Percentiles rank a stretch among this genome's conserved stretches.
These are phyloP conservation scores for Metschnikowia hibisci DNA, from an alignment of 805 yeast genomes.

Conservation along the genomic window DNA sequence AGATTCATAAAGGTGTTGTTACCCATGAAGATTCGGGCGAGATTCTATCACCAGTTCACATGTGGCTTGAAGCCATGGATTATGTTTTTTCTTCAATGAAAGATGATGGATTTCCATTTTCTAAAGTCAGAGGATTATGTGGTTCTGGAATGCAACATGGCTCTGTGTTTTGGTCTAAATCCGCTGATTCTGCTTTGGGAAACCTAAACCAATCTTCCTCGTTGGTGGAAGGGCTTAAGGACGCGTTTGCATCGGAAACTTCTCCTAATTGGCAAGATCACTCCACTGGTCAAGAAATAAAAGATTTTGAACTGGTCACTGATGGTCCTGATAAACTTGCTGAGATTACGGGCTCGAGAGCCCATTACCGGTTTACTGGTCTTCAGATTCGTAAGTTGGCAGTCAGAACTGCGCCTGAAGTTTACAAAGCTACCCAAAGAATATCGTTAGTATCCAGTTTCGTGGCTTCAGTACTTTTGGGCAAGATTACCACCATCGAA, in stretches of 20 bases:
- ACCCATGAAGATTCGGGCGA: slow-evolving; percentile 51
- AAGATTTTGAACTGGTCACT: slow-evolving; percentile 52
- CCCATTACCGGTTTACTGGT: slow-evolving; percentile 88
- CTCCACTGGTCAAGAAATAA: slow-evolving; percentile 69
- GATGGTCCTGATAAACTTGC: slow-evolving; percentile 64
- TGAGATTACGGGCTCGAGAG: slow-evolving; percentile 73
- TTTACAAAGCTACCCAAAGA: slow-evolving; percentile 53
- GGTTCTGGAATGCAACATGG: slow-evolving; percentile 96
- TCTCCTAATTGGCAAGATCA: slow-evolving; percentile 97
- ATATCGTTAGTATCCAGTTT: slow-evolving; percentile 79
- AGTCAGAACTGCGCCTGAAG: slow-evolving; percentile 46
- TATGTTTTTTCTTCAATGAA: slow-evolving; percentile 51
- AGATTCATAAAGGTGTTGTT: slow-evolving; percentile 71
- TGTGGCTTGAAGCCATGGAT: slow-evolving; percentile 88
- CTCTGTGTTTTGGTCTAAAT: slow-evolving; percentile 70
- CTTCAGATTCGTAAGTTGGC: slow-evolving; percentile 80
- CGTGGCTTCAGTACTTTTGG: slow-evolving; percentile 66
- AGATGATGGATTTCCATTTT: slow-evolving; percentile 51
- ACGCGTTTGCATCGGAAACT: slow-evolving; percentile 55
- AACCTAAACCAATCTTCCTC: slow-evolving; percentile 29
- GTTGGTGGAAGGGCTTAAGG: slow-evolving; percentile 45
- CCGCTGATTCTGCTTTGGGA: slow-evolving; percentile 41
- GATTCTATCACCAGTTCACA: slow-evolving; percentile 74
- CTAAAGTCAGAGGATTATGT: slow-evolving; percentile 58
- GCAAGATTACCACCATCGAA: slow-evolving; percentile 62